A percentile compares a stretch with the other conserved stretches of the same genome.
These are phyloP conservation scores for Cladosporium cucumerinum DNA, from an alignment of 2,329 filamentous ascomycete species.

Conservation along the genomic window DNA sequence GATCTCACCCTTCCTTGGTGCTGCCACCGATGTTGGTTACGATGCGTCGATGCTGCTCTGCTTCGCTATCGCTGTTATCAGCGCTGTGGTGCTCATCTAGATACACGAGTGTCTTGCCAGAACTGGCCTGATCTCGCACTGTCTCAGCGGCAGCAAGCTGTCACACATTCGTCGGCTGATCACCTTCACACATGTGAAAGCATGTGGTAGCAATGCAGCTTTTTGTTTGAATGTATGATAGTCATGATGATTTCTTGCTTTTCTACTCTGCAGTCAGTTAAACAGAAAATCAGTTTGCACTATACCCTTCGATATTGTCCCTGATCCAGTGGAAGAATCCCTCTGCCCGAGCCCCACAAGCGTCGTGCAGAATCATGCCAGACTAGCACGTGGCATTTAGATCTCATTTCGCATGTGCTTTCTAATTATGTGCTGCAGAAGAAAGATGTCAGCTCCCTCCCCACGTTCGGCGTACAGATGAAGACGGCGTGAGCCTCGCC, in stretches of 20 bases:
- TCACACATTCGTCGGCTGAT: not conserved
- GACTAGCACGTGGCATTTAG: not conserved
- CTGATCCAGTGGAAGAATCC: not conserved
- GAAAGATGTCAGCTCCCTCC: not conserved
- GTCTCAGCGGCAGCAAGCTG: not conserved
- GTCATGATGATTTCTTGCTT: not conserved
- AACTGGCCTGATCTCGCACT: not conserved
- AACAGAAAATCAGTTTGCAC: conserved; percentile 10
- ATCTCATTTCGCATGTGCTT: not conserved
- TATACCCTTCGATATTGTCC: not conserved
- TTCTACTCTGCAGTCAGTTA: conserved; percentile 1
- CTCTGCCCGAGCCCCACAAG: not conserved
- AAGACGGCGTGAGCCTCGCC: conserved; percentile 1
- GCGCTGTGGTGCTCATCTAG: conserved; percentile 22
- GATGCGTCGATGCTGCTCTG: conserved; percentile 19
- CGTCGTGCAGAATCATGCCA: not conserved
- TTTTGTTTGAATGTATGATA: conserved; percentile 12
- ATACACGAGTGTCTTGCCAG: not conserved
- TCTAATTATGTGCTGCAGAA: not conserved
- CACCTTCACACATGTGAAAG: conserved; percentile 10
- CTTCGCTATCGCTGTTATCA: conserved; percentile 21
- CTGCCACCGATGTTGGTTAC: conserved; percentile 11
- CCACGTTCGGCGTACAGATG: conserved; percentile 4
- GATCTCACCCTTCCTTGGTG: conserved; percentile 19
- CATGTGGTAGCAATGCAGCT: conserved; percentile 15